Base-by-base conservation (phyloP, 257 asterid genomes). In the Petunia secreta region DNA sequence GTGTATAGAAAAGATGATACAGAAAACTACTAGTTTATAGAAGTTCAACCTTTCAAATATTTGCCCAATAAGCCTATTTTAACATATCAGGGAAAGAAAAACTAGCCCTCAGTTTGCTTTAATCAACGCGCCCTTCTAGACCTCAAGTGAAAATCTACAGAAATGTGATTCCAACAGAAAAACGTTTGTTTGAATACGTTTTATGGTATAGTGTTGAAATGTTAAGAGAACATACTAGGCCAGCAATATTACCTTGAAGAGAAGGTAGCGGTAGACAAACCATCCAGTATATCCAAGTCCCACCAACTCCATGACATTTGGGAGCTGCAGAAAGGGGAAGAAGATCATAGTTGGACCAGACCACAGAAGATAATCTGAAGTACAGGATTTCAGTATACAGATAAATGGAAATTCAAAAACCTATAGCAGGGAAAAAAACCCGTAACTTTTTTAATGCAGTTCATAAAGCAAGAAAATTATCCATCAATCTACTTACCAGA, bases 271-370 rank as follows among this genome's bases (percentile, higher is more conserved):
- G 87, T 96, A 96, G 69, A 94, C 99, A 79, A 96, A 96, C 99
- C 99, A 96, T 64, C 98, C 99, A 0, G 98, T 87, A 91, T 96
- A 96, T 83, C 99, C 98, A 36, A 96, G 98, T 46, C 98, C 98
- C 48, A 96, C 95, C 87, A 94, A 82, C 91, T 96, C 99, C 98
- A 96, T 80, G 82, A 96, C 84, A 91, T 96, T 96, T 11, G 99
- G 98, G 52, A 96, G 97, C 99, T 96, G 95, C 71, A 75, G 62
- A 53, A 25, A 58, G 48, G 77, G 41, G 78, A 37, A 14, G 44
- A 46, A 11, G 75, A 25, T 25, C 25, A 37, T n/a, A n/a, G 54
- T 38, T 67, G 5, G 79, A 41, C 8, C 52, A 39, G 71, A 65
- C 25, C 68, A 43, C 13, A 46, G 0, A 80, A 69, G 9, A 63